These are phyloP conservation scores for Acanthochlamys bracteata DNA, from an alignment of 106 monocot genomes.

Conservation along the genomic window DNA sequence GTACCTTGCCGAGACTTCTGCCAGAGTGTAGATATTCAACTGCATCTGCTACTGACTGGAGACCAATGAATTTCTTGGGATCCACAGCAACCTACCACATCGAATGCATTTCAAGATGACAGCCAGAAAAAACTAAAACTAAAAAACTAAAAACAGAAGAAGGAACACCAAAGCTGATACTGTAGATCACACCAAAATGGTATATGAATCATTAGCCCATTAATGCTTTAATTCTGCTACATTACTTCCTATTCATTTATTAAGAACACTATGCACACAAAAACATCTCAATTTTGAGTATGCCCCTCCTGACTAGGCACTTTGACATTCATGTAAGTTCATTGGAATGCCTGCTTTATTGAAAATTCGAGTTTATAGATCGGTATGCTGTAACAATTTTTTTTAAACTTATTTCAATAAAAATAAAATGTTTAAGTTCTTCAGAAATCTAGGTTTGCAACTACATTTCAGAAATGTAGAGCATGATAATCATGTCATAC, in stretches of 20 bases:
- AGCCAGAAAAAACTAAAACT: too few relatives aligned
- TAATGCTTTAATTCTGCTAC: background rate
- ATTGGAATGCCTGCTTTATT: too few relatives aligned
- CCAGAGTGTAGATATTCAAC: slow-evolving; percentile 98
- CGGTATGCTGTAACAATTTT: too few relatives aligned
- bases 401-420: too few relatives aligned
- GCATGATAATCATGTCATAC: too few relatives aligned
- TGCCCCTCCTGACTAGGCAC: too few relatives aligned
- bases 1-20: slow-evolving; percentile 89
- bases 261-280: background rate
- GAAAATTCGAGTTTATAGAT: too few relatives aligned
- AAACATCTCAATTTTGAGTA: background rate
- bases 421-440: too few relatives aligned
- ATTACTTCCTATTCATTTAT: background rate
- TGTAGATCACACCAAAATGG: background rate
- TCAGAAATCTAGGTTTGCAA: too few relatives aligned
- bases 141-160: background rate
- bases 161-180: background rate
- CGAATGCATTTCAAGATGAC: background rate
- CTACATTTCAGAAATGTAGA: too few relatives aligned
- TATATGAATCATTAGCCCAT: background rate
- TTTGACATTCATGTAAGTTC: too few relatives aligned
- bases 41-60: slow-evolving; percentile 82
- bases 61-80: slow-evolving; percentile 64
- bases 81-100: slow-evolving; percentile 62